A percentile compares a stretch with the other conserved stretches of the same genome.
Conservation (phyloP, 176 grass and related monocot genomes). For the Musa beccarii region DNA sequence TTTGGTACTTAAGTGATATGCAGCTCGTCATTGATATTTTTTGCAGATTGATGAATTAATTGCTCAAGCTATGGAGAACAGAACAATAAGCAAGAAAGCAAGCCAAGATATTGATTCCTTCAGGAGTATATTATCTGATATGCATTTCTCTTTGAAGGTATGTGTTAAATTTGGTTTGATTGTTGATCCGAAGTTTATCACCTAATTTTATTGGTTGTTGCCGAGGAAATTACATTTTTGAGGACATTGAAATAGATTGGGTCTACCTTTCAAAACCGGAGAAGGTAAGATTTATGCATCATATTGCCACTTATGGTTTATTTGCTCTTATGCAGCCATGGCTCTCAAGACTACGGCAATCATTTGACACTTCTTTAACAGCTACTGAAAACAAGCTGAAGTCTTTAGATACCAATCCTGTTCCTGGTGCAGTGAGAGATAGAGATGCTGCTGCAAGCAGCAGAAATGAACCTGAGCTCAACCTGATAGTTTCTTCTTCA, state of each 20-base stretch:
- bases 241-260: too few species aligned
- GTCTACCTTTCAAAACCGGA: too few species aligned
- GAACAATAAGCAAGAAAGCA: slow-evolving; percentile 38
- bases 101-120: slow-evolving; percentile 74
- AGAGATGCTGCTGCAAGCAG: background rate
- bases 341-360: slow-evolving; percentile 1
- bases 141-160: slow-evolving; percentile 64
- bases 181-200: too few species aligned
- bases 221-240: too few species aligned
- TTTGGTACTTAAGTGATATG: background rate
- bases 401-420: background rate
- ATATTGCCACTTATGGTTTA: background rate
- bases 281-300: too few species aligned
- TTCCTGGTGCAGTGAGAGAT: background rate
- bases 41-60: slow-evolving; percentile 64
- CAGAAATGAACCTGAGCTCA: background rate
- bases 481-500: slow-evolving; percentile 36
- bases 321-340: background rate
- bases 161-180: background rate
- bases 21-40: slow-evolving; percentile 13
- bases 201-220: too few species aligned
- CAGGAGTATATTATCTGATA: slow-evolving; percentile 36
- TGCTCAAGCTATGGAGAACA: slow-evolving; percentile 36
- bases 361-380: background rate
- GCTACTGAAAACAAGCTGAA: background rate